These are phyloP conservation scores for Cystobasidium onofrii DNA, from an alignment of 768 basidiomycete species.

Conservation along the genomic window DNA sequence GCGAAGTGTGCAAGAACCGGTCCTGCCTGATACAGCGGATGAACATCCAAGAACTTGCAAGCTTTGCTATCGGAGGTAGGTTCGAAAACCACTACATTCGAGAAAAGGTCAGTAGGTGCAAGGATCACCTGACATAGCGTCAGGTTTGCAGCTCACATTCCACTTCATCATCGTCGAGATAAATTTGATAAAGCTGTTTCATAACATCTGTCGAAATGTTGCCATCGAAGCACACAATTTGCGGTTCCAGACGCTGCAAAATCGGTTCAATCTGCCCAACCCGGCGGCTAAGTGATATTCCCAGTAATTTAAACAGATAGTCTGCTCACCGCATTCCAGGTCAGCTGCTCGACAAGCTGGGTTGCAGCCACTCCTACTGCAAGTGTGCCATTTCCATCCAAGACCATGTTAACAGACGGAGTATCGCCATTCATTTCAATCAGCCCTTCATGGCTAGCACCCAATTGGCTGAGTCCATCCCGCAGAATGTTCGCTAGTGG, in stretches of 20 bases:
- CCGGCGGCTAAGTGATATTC: no score
- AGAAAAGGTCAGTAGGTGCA: neutral
- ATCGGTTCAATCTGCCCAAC: neutral
- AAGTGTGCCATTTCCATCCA: conserved; percentile 64
- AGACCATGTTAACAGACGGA: conserved; percentile 76
- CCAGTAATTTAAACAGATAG: neutral
- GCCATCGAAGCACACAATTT: conserved; percentile 45
- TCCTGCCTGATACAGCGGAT: conserved; percentile 35
- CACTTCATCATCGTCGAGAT: conserved; percentile 50
- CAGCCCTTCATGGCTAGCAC: conserved; percentile 76
- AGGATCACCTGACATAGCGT: neutral
- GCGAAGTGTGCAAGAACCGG: conserved; percentile 61
- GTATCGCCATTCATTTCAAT: conserved; percentile 52
- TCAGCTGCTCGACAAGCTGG: conserved; percentile 51
- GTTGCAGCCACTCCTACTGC: conserved; percentile 89
- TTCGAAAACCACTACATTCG: conserved; percentile 67
- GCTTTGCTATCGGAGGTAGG: conserved; percentile 87
- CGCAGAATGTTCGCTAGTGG: conserved; percentile 62
- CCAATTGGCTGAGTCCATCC: conserved; percentile 55
- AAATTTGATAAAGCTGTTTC: conserved; percentile 49
- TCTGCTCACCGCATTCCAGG: neutral
- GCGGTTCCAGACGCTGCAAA: conserved; percentile 26
- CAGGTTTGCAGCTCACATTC: conserved; percentile 53
- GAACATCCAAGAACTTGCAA: conserved; percentile 58
- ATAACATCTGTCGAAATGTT: conserved; percentile 51